Conservation (phyloP, 2,329 filamentous ascomycete species). For the Teratosphaeria nubilosa region DNA sequence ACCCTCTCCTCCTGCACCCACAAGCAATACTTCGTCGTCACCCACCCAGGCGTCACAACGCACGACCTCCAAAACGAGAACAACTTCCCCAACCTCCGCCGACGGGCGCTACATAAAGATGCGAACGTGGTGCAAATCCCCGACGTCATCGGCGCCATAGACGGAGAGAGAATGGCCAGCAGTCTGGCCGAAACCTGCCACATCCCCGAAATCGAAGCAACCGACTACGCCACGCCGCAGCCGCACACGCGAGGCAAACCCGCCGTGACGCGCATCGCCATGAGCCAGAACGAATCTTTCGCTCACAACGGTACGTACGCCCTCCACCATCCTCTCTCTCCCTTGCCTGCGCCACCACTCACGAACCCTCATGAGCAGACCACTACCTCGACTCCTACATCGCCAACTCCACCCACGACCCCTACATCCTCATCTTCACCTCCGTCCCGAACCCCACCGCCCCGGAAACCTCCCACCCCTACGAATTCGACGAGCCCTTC, state of each 20-base stretch:
- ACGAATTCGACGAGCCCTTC: conserved; percentile 57
- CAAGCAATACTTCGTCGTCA: conserved; percentile 60
- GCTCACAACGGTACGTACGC: background rate
- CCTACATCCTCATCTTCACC: conserved; percentile 3
- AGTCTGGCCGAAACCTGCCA: conserved; percentile 38
- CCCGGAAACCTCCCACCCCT: conserved; percentile 30
- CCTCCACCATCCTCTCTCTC: too few species aligned
- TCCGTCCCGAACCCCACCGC: background rate
- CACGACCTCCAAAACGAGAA: conserved; percentile 43
- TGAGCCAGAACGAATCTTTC: background rate
- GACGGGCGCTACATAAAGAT: conserved; percentile 20
- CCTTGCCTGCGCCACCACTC: too few species aligned
- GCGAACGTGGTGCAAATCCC: conserved; percentile 33
- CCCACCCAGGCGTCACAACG: conserved; percentile 63
- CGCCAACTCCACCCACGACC: background rate
- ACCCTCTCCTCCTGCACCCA: conserved; percentile 35
- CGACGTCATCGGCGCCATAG: conserved; percentile 43
- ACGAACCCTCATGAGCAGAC: background rate
- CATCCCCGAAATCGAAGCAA: conserved; percentile 4
- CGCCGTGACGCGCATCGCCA: background rate
- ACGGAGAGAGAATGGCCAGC: conserved; percentile 32
- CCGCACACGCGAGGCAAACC: background rate
- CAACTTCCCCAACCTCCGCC: conserved; percentile 38
- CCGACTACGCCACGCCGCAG: background rate
- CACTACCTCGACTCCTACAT: conserved; percentile 1